phyloP scores from a whole-genome alignment of 495 filamentous ascomycete genomes.

The Penicillium simplicissimum region DNA sequence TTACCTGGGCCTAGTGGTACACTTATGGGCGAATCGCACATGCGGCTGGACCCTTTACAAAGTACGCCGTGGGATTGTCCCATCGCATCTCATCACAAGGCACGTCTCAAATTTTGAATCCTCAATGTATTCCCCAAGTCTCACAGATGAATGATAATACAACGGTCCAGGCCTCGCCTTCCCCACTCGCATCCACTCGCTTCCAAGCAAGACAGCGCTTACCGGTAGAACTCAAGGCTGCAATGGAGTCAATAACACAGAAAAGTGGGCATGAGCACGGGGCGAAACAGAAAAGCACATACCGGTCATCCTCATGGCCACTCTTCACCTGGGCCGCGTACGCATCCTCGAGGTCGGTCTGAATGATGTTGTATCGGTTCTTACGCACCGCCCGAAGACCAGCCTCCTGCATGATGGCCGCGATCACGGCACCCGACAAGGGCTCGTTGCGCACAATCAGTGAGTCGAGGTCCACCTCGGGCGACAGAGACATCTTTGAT shows the following conservation, averaged over 20 bases:
- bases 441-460: conserved; percentile 96
- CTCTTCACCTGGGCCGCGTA: conserved; percentile 95
- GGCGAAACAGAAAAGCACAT: conserved; percentile 23
- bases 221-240: conserved; percentile 61
- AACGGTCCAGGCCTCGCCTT: conserved; percentile 32
- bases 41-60: background rate
- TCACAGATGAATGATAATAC: conserved; percentile 44
- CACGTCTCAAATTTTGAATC: conserved; percentile 7
- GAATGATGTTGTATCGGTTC: conserved; percentile 99
- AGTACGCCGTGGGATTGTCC: background rate
- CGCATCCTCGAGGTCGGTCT: conserved; percentile 91
- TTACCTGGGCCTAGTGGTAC: background rate
- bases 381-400: conserved; percentile 93
- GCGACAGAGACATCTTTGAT: conserved; percentile 91
- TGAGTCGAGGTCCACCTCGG: conserved; percentile 93
- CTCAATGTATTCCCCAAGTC: conserved; percentile 27
- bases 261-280: background rate
- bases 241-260: conserved; percentile 21
- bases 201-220: conserved; percentile 19
- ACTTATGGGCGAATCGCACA: background rate
- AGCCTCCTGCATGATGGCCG: conserved; percentile 98
- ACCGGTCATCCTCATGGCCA: conserved; percentile 67
- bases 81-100: conserved; percentile 2
- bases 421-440: conserved; percentile 91
- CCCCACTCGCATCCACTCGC: conserved; percentile 25